A percentile compares a stretch with the other conserved stretches of the same genome.
phyloP scores from a whole-genome alignment of 352 stramenopile genomes.

The Phytophthora idaei region DNA sequence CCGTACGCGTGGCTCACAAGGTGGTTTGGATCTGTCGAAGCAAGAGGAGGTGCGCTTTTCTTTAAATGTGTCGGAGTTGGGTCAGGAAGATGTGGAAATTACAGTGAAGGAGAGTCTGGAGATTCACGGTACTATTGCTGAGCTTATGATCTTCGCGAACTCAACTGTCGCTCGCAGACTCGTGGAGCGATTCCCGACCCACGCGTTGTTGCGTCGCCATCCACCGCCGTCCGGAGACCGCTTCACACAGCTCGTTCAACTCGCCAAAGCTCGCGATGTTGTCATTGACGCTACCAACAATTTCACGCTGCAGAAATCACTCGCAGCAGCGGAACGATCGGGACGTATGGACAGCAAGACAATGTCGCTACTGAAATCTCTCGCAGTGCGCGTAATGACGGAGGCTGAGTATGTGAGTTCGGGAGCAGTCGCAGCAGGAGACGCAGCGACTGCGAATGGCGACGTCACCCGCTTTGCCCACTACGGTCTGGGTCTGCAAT shows the following conservation, averaged over 20 bases:
- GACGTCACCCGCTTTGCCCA: slow-evolving; percentile 77
- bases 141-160: slow-evolving; percentile 95
- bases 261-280: slow-evolving; percentile 73
- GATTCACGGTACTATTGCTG: slow-evolving; percentile 94
- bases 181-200: slow-evolving; percentile 75
- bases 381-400: slow-evolving; percentile 94
- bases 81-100: slow-evolving; percentile 83
- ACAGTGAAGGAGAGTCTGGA: slow-evolving; percentile 91
- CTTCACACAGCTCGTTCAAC: slow-evolving; percentile 76
- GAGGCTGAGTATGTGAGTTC: slow-evolving; percentile 94
- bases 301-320: slow-evolving; percentile 82
- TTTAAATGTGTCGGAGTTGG: slow-evolving; percentile 71
- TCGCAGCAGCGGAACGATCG: slow-evolving; percentile 59
- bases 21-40: slow-evolving; percentile 80
- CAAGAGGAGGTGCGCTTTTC: slow-evolving; percentile 89
- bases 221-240: slow-evolving; percentile 73
- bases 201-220: slow-evolving; percentile 89
- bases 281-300: slow-evolving; percentile 82
- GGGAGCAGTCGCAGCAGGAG: slow-evolving; percentile 44
- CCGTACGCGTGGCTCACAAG: slow-evolving; percentile 63
- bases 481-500: slow-evolving; percentile 88
- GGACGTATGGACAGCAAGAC: slow-evolving; percentile 78
- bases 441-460: slow-evolving; percentile 47
- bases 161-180: slow-evolving; percentile 88
- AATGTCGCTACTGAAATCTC: slow-evolving; percentile 91